These are phyloP conservation scores for Kurtzmaniella quercitrusa DNA, from an alignment of 1,139 yeast genomes.

Conservation along the genomic window DNA sequence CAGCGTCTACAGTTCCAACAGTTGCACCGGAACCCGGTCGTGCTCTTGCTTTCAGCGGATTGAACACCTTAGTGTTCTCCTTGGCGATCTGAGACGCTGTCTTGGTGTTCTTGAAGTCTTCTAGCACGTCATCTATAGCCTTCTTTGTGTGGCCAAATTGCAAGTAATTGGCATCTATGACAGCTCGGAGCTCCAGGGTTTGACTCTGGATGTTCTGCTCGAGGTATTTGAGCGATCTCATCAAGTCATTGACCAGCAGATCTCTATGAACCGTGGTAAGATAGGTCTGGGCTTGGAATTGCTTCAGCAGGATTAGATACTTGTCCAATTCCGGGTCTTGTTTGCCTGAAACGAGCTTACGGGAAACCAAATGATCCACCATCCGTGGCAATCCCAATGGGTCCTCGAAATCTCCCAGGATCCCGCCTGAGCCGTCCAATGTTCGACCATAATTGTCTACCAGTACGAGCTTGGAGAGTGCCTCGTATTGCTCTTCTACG, in stretches of 20 bases:
- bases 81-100: conserved; percentile 34
- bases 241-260: conserved; percentile 62
- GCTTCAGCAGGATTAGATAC: conserved; percentile 66
- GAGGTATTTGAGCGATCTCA: conserved; percentile 50
- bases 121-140: conserved; percentile 35
- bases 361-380: conserved; percentile 6
- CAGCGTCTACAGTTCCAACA: background rate
- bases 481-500: conserved; percentile 27
- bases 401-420: conserved; percentile 5
- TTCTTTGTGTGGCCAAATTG: conserved; percentile 76
- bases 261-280: conserved; percentile 67
- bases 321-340: conserved; percentile 42
- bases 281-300: conserved; percentile 68
- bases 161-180: conserved; percentile 72
- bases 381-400: conserved; percentile 7
- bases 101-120: conserved; percentile 31
- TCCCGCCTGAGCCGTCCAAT: background rate
- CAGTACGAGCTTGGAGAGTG: conserved; percentile 24
- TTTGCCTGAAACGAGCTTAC: conserved; percentile 11
- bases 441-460: background rate
- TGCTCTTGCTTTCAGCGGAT: conserved; percentile 24
- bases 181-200: conserved; percentile 58
- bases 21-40: background rate
- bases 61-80: conserved; percentile 34
- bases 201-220: conserved; percentile 61